Evolutionary conservation across 1,284 basidiomycete species (phyloP).

Genomic region (Fomitopsis betulina): DNA sequence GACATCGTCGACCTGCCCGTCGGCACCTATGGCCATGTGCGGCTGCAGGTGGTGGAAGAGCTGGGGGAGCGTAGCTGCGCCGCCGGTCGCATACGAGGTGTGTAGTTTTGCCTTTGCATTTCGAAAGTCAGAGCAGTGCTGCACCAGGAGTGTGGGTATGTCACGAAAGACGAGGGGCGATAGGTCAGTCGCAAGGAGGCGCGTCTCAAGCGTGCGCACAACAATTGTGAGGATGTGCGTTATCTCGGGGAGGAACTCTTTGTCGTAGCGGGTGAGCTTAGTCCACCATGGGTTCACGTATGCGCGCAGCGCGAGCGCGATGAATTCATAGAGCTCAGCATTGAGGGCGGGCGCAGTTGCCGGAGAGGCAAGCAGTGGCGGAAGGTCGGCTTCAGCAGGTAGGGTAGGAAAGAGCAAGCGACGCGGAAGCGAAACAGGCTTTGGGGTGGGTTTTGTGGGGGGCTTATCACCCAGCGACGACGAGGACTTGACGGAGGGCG

Average conservation of each 20-base stretch:
- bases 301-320: conserved; percentile 72
- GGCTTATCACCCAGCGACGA: conserved; percentile 27
- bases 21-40: conserved; percentile 68
- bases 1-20: conserved; percentile 62
- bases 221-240: conserved; percentile 54
- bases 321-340: conserved; percentile 69
- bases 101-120: conserved; percentile 54
- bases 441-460: conserved; percentile 15
- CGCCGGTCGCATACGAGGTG: conserved; percentile 65
- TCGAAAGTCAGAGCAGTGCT: conserved; percentile 74
- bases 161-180: conserved; percentile 54
- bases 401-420: conserved; percentile 68
- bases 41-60: conserved; percentile 77
- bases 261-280: conserved; percentile 77
- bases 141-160: conserved; percentile 57
- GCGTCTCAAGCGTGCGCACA: conserved; percentile 55
- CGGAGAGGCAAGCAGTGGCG: conserved; percentile 46
- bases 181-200: conserved; percentile 52
- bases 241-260: conserved; percentile 72
- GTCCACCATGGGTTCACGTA: conserved; percentile 81
- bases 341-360: conserved; percentile 49
- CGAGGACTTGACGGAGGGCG: conserved; percentile 25
- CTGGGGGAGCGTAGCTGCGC: conserved; percentile 51
- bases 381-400: conserved; percentile 40
- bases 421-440: conserved; percentile 44